Evolutionary conservation across 2,329 filamentous ascomycete species (phyloP), one percentile per base, ranked within the genome.

Genomic region (Domatiomyces catenatus): DNA sequence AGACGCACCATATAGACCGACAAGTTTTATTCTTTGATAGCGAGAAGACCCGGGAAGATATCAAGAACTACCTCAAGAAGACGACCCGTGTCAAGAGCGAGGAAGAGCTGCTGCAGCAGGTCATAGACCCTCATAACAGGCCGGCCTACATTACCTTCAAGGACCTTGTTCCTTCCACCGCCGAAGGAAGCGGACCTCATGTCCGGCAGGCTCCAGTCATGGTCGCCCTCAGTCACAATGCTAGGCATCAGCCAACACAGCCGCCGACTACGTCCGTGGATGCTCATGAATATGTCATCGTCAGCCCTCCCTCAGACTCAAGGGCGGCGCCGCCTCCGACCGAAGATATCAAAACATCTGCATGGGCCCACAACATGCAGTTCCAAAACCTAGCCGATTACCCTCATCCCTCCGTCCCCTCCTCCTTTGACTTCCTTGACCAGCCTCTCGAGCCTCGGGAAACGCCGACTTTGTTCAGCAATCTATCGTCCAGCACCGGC

Each of bases 41-140:
- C 7, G 47, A 36, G 26, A 46, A 45, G 18, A 42, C 36, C 6
- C 28, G 54, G 42, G 43, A 52, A 22, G 46, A 52, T 17, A 56
- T 56, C 43, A 20, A 19, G n/a, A 56, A 51, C 26, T 56, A 56
- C 26, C 48, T 56, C 36, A 18, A 49, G 17, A 54, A 52, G 49
- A 44, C 48, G 7, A 54, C 48, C 20, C 10, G 20, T 18, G 26
- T 56, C 3, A 44, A n/a, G 15, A 44, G 48, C 32, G 51, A 54
- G 32, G 28, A 36, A n/a, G 47, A 50, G 46, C 46, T 56, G 22
- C 50, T 54, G 17, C 50, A 52, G 17, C 39, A 49, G 32, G 54
- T 56, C 42, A 42, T 48, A 19, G 18, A 48, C 32, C 20, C 48
- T 5, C 50, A 50, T 39, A n/a, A 44, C 22, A 52, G 48, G 1